Evolutionary conservation across 192 early-diverging fungal species (phyloP).

Genomic region (Podila horticola): DNA sequence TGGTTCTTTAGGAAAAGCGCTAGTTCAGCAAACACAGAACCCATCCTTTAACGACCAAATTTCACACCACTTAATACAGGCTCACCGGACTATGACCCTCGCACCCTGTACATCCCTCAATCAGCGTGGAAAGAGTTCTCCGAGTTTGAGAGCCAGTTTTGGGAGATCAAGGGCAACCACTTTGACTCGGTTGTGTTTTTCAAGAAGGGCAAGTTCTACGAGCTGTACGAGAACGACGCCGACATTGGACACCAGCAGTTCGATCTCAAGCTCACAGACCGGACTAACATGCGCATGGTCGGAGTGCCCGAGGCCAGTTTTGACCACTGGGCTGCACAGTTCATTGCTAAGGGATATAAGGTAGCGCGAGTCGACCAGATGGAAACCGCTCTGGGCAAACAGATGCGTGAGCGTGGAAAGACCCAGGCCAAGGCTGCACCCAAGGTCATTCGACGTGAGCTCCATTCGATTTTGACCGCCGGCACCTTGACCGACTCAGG

Average conservation of each 20-base stretch:
- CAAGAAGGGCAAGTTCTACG: slow-evolving; percentile 99
- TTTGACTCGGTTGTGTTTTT: slow-evolving; percentile 96
- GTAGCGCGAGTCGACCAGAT: slow-evolving; percentile 98
- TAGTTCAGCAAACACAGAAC: too few relatives aligned
- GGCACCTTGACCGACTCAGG: slow-evolving; percentile 93
- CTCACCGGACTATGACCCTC: slow-evolving; percentile 90
- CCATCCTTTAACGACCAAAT: not conserved
- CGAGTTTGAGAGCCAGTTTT: slow-evolving; percentile 97
- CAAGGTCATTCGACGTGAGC: slow-evolving; percentile 85
- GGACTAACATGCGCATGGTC: slow-evolving; percentile 99
- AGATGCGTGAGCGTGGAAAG: slow-evolving; percentile 78
- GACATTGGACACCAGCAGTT: slow-evolving; percentile 96
- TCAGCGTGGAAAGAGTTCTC: slow-evolving; percentile 88
- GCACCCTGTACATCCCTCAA: slow-evolving; percentile 86
- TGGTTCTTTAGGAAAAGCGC: too few relatives aligned
- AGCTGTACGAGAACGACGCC: slow-evolving; percentile 99
- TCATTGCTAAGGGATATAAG: slow-evolving; percentile 92
- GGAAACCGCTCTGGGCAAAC: slow-evolving; percentile 94
- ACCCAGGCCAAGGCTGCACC: slow-evolving; percentile 18
- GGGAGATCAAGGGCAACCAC: slow-evolving; percentile 92
- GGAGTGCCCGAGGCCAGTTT: slow-evolving; percentile 96
- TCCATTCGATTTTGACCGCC: slow-evolving; percentile 87
- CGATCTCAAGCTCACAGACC: slow-evolving; percentile 95
- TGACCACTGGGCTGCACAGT: slow-evolving; percentile 95
- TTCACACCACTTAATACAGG: slow-evolving; percentile 8